Evolutionary conservation across 371 early-diverging fungal genomes (phyloP), one percentile per base, ranked within the genome.

Genomic region (Zychaea mexicana): DNA sequence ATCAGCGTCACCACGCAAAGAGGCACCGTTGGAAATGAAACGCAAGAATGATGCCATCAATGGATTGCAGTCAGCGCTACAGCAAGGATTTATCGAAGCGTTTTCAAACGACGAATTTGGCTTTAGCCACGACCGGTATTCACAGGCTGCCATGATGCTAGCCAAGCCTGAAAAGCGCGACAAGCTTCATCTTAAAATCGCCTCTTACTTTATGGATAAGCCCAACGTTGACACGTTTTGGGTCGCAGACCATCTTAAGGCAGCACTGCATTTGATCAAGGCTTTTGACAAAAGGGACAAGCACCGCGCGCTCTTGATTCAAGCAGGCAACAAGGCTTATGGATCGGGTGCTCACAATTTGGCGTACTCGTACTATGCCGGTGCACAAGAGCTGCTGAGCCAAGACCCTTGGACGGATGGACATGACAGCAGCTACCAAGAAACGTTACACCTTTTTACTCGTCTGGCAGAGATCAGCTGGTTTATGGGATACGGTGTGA

Each of bases 201-300:
- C 73, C 1, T 47, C 60, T 8, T 71, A 74, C 57, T 78, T 79
- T 39, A 73, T 79, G 64, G 46, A 65, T n/a, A 64, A 71, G 28
- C 57, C 72, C 4, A 53, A 66, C 9, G 68, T 72, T 0, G 79
- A 78, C 49, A 69, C 68, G 12, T 82, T 81, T 53, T 81, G 81
- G 81, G 78, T 79, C 1, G 90, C 92, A 13, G 86, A 87, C 54
- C 86, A 95, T 68, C 82, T 97, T 57, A 81, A 90, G 68, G 89
- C 88, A 57, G 93, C 94, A 7, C 81, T 94, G 62, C 85, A 82
- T 36, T 81, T 94, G 53, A 90, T 96, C 64, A 89, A 94, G 61
- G 89, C 94, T 9, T 63, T 65, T 15, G 57, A 69, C 12, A 64
- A 67, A 17, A 78, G 74, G 42, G 26, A 55, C n/a, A 59, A 62